Base-by-base conservation (phyloP, 2,329 filamentous ascomycete species). In the Trichoderma citrinoviride region DNA sequence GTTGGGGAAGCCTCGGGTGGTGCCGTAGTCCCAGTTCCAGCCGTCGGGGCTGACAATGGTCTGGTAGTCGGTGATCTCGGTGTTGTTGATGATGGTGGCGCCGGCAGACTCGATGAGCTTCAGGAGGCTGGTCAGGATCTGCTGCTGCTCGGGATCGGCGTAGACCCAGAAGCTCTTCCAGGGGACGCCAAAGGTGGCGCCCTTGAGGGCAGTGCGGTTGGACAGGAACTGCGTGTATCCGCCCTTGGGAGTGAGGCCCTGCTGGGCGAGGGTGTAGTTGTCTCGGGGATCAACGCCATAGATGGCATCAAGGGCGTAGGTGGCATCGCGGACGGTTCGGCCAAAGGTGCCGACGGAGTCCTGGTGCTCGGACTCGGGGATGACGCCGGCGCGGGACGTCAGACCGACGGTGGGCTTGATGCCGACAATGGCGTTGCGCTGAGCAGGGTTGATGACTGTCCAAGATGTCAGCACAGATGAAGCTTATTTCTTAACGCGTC, bases 381-480 rank as follows among this genome's bases (percentile, higher is more conserved):
- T 82, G 29, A 88, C 82, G 19, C 82, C 85, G 21, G 77, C 80
- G 17, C 88, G 79, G 8, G 89, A 91, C 0, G 88, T 91, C 57
- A 91, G 75, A 0, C 90, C 90, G 6, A 92, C 87, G 1, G 89
- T 92, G 1, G 90, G 89, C 76, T 92, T 93, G 73, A 93, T 84
- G 3, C 90, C 90, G 1, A 92, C 88, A 2, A 93, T 73, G 2
- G 81, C 83, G 71, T 90, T 91, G 5, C 88, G 79, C 73, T 89
- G 84, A 0, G 90, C 89, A 0, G 90, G 90, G 72, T 86, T 88
- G 71, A 92, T 91, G 17, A 93, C 82, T 78, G 25, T 27, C 7
- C 5, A 41, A 23, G 25, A 15, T 3, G 44, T 54, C 41, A 63
- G 50, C 50, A 43, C 49, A 29, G 33, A 37, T 15, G 10, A 54